Base-by-base conservation (phyloP, 345 rosid species). In the Eucalyptus cladocalyx region DNA sequence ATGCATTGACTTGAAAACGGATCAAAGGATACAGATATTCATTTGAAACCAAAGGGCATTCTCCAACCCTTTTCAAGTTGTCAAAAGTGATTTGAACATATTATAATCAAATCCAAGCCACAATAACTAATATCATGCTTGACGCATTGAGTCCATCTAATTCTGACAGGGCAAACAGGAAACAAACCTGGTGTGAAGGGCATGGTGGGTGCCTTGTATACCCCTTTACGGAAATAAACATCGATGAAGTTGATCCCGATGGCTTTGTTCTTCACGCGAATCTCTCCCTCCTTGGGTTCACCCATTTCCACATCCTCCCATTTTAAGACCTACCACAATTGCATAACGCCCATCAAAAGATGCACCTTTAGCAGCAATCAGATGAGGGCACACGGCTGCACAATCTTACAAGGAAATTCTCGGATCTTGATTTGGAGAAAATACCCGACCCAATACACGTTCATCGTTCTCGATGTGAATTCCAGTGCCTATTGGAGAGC, bases 221-320 rank as follows among this genome's bases (percentile, higher is more conserved):
- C 95, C 88, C 99, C 99, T 93, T 95, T 97, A 48, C 99, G 96
- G 92, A 43, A 95, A 90, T 97, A 97, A 11, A 94, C 89, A 92
- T 97, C 99, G 17, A 96, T 95, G 92, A 97, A 97, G 93, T 97
- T 97, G 89, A 97, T 92, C 87, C 99, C 99, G 51, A 97, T 92
- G 2, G 98, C 99, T 87, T 94, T 96, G 92, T 95, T 95, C 91
- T 90, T 95, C 88, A 97, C 96, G 2, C 94, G 95, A 87, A 97
- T 95, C 93, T 97, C 98, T 18, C 99, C 99, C 42, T 96, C 96
- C 80, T 95, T 95, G 24, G 98, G 99, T 89, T 95, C 98, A 45
- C 97, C 95, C 37, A 94, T 87, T 93, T 97, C 98, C 87, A 97
- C 95, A 90, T 97, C 96, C 91, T 97, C 99, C 98, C 98, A 97